phyloP scores from a whole-genome alignment of 371 early-diverging fungal genomes.

The Saksenaea vasiformis region DNA sequence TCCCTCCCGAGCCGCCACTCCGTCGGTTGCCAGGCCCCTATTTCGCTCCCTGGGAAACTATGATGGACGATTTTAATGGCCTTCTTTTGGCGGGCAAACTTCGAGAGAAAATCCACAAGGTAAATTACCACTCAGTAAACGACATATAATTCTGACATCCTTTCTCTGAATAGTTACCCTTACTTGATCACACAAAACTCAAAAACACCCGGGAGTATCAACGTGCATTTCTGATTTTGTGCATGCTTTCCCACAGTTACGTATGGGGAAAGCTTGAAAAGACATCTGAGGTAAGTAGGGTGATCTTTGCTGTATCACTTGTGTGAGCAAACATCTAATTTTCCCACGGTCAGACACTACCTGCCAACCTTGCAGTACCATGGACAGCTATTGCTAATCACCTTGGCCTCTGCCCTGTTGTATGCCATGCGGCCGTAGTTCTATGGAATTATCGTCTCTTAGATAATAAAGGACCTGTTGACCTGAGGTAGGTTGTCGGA shows the following conservation, averaged over 20 bases:
- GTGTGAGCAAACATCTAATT: slow-evolving; percentile 11
- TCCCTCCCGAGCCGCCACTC: slow-evolving; percentile 79
- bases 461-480: slow-evolving; percentile 70
- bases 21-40: slow-evolving; percentile 69
- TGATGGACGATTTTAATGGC: slow-evolving; percentile 78
- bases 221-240: slow-evolving; percentile 84
- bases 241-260: slow-evolving; percentile 89
- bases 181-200: slow-evolving; percentile 67
- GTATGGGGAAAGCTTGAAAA: slow-evolving; percentile 88
- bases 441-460: slow-evolving; percentile 89
- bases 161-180: slow-evolving; percentile 62
- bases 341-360: slow-evolving; percentile 67
- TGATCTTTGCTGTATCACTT: slow-evolving; percentile 8
- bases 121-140: slow-evolving; percentile 26
- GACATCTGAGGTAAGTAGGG: slow-evolving; percentile 65
- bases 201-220: slow-evolving; percentile 69
- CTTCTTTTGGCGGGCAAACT: slow-evolving; percentile 79
- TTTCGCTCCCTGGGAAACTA: slow-evolving; percentile 89
- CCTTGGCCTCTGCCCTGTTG: slow-evolving; percentile 86
- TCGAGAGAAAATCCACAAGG: slow-evolving; percentile 72
- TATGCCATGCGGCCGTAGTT: slow-evolving; percentile 86
- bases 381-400: slow-evolving; percentile 79
- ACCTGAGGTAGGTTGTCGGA: slow-evolving; percentile 56
- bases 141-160: slow-evolving; percentile 6
- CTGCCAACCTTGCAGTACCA: slow-evolving; percentile 82